Conservation (phyloP, 129 eudicot genomes). For the Oenanthe sinensis region DNA sequence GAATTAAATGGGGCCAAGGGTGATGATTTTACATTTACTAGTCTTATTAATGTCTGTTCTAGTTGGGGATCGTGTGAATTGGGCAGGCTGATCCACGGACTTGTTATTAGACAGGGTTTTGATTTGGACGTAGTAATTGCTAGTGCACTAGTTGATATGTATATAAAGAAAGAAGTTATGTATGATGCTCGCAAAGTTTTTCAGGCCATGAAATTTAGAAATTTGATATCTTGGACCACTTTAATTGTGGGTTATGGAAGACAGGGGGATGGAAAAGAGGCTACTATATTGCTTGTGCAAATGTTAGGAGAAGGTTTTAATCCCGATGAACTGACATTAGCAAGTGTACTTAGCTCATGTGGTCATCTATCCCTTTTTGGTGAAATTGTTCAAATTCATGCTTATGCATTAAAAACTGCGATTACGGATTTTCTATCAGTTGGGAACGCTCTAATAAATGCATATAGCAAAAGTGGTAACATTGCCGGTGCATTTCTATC, state of each 20-base stretch:
- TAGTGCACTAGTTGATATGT: constrained; percentile 51
- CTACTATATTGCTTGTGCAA: constrained; percentile 27
- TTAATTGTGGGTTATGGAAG: constrained; percentile 65
- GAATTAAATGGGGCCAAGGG: constrained; percentile 33
- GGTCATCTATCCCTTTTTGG: constrained; percentile 27
- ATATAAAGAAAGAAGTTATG: constrained; percentile 36
- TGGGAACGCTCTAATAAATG: constrained; percentile 40
- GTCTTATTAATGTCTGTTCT: constrained; percentile 37
- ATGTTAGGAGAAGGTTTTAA: constrained; percentile 33
- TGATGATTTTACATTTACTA: constrained; percentile 53
- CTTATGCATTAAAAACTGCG: constrained; percentile 33
- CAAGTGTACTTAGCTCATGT: constrained; percentile 57
- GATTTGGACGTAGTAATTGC: constrained; percentile 48
- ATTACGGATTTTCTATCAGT: constrained; percentile 24
- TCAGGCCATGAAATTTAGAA: constrained; percentile 36
- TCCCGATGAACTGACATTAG: constrained; percentile 57
- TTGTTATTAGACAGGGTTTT: constrained; percentile 29
- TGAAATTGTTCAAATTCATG: constrained; percentile 39
- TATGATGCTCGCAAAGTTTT: constrained; percentile 44
- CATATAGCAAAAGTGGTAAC: constrained; percentile 48
- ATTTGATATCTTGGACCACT: constrained; percentile 53
- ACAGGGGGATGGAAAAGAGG: constrained; percentile 33
- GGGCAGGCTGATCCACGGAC: constrained; percentile 47
- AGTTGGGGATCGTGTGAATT: constrained; percentile 20
- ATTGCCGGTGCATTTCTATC: constrained; percentile 26